A percentile compares a stretch with the other conserved stretches of the same genome.
These are phyloP conservation scores for Nelumbo lutea DNA, from an alignment of 164 flowering plant species.

Conservation along the genomic window DNA sequence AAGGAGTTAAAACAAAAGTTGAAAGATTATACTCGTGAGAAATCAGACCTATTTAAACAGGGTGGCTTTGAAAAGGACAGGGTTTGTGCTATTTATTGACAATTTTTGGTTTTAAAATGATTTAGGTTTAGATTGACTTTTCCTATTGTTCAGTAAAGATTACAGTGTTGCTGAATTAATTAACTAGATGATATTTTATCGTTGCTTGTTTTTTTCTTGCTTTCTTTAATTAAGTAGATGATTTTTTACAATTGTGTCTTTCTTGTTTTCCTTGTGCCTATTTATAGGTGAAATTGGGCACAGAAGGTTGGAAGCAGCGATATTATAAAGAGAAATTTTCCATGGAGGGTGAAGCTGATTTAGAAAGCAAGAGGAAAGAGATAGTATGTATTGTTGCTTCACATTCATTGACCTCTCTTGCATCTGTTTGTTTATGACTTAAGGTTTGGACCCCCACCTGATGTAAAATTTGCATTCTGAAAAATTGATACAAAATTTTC, in stretches of 20 bases:
- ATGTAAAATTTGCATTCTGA: too few relatives aligned
- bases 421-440: too few relatives aligned
- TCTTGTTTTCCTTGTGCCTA: background rate
- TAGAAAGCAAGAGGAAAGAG: constrained; percentile 26
- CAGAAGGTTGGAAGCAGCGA: constrained; percentile 33
- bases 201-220: too few relatives aligned
- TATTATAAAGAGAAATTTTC: constrained; percentile 43
- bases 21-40: constrained; percentile 12
- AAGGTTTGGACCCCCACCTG: too few relatives aligned
- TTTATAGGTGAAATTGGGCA: constrained; percentile 33
- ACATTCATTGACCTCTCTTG: too few relatives aligned
- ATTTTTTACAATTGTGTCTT: too few relatives aligned
- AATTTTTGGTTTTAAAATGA: background rate
- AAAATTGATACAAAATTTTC: too few relatives aligned
- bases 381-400: constrained; percentile 18
- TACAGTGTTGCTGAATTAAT: too few relatives aligned
- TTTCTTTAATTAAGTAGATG: too few relatives aligned
- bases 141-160: background rate
- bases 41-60: constrained; percentile 28
- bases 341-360: constrained; percentile 21
- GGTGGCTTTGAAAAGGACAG: constrained; percentile 22
- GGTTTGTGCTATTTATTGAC: constrained; percentile 1
- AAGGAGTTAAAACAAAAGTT: constrained; percentile 24
- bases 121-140: too few relatives aligned
- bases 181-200: too few relatives aligned